A percentile compares a stretch with the other conserved stretches of the same genome.
These are phyloP conservation scores for Firmiana major DNA, from an alignment of 345 rosid genomes.

Conservation along the genomic window DNA sequence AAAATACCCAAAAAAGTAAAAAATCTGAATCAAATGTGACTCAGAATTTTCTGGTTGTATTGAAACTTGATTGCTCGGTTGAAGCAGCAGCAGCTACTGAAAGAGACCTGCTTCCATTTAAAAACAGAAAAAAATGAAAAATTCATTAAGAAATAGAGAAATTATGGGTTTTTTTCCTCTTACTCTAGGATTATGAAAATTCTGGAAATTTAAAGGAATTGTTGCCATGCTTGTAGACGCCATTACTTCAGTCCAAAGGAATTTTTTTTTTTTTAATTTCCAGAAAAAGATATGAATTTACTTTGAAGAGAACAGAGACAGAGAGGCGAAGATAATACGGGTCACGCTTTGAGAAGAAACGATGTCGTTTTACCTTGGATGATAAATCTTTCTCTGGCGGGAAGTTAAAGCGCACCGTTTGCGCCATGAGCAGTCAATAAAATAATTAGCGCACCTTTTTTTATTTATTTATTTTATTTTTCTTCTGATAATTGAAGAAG, in stretches of 20 bases:
- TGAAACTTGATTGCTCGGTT: not conserved
- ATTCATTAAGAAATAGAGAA: not conserved
- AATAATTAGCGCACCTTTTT: not conserved
- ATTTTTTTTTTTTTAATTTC: no score
- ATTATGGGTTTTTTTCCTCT: not conserved
- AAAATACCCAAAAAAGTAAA: not conserved
- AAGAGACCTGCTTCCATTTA: conserved; percentile 5
- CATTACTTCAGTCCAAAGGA: conserved; percentile 11
- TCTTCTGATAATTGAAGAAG: not conserved
- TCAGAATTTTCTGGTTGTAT: not conserved
- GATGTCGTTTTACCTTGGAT: not conserved
- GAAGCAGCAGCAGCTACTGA: conserved; percentile 5
- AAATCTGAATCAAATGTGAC: not conserved
- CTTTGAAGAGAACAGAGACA: not conserved
- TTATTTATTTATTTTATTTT: not conserved
- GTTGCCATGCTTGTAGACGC: conserved; percentile 15
- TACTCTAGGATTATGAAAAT: conserved; percentile 13
- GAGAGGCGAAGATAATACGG: not conserved
- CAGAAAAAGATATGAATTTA: no score
- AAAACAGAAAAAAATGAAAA: not conserved
- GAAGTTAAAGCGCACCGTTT: not conserved
- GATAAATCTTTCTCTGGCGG: not conserved
- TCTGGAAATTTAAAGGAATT: conserved; percentile 15
- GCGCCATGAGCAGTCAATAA: not conserved
- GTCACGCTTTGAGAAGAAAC: not conserved